Evolutionary conservation across 2,329 filamentous ascomycete genomes (phyloP).

Genomic region (Zymoseptoria ardabiliae): DNA sequence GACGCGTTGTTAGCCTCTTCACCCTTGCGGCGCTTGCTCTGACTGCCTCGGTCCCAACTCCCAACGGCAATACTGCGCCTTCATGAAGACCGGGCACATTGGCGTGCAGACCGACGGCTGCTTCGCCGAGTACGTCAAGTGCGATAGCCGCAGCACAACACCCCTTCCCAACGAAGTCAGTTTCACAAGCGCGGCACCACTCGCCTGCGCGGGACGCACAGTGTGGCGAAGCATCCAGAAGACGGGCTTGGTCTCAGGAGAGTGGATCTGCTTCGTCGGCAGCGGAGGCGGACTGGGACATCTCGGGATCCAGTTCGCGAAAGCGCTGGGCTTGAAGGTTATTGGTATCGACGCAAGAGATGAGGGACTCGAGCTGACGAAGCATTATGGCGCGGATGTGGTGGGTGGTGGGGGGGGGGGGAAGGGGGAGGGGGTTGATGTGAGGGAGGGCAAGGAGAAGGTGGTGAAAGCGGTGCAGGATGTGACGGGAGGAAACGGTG

Average conservation of each 20-base stretch:
- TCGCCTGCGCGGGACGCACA: constrained; percentile 51
- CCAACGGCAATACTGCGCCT: constrained; percentile 48
- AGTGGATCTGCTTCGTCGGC: constrained; percentile 40
- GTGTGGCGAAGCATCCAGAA: constrained; percentile 43
- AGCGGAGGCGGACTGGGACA: constrained; percentile 49
- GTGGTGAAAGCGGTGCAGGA: constrained; percentile 43
- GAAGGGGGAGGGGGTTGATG: constrained; percentile 43
- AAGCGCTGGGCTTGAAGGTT: constrained; percentile 44
- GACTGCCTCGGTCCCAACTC: constrained; percentile 47
- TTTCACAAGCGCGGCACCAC: constrained; percentile 47
- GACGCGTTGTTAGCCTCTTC: constrained; percentile 29
- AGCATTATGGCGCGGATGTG: constrained; percentile 43
- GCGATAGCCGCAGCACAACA: constrained; percentile 43
- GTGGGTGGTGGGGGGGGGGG: constrained; percentile 44
- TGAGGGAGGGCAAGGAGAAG: constrained; percentile 40
- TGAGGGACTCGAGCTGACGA: constrained; percentile 44
- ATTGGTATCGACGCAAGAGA: constrained; percentile 51
- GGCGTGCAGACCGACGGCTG: constrained; percentile 48
- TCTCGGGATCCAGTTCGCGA: constrained; percentile 46
- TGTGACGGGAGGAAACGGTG: constrained; percentile 44
- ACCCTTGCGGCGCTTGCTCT: constrained; percentile 46
- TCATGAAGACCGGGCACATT: constrained; percentile 36
- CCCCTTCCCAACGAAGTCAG: constrained; percentile 43
- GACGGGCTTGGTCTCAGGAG: constrained; percentile 33
- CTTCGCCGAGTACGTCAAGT: constrained; percentile 51